Evolutionary conservation across 768 basidiomycete genomes (phyloP), one percentile per base, ranked within the genome.

Genomic region (Suillus luteus): DNA sequence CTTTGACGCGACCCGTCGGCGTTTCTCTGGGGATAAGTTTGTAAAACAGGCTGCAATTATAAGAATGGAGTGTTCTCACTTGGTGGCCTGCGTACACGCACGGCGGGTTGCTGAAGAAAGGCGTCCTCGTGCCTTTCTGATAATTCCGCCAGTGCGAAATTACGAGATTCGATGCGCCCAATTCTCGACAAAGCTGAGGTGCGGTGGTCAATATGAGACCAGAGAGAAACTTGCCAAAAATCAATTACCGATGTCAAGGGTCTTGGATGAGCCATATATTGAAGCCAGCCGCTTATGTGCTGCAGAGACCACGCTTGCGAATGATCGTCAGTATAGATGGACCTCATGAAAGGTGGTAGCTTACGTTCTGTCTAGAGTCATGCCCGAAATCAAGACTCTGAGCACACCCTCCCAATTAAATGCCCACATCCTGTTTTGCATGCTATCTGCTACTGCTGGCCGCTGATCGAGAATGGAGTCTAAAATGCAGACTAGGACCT

Each of bases 341-440:
- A 22, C 31, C 55, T 40, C 2, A 1, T 33, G 54, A 67, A 59
- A 65, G 61, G 55, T 4, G 31, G 22, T 11, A 49, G 70, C 70
- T 49, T 63, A 79, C 78, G 61, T 61, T 43, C 66, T 60, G 55
- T 75, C 65, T 35, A 81, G 64, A 17, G 73, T 62, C 8, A 79
- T 82, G 67, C 76, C 76, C 14, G 81, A 76, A 48, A 79, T 79
- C 12, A 86, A 76, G 5, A 84, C 77, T 37, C 83, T 81, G 22
- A 92, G 73, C n/a, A 92, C 83, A 57, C 79, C 78, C 61, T 84
- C 80, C 90, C 91, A 92, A 40, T 79, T 79, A 59, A 91, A 77
- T 5, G 87, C 84, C 57, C 79, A 80, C 9, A 87, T 76, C 12
- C 91, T 83, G 68, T 88, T 85, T 67, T 89, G 89, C 81, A 87